Base-by-base conservation (phyloP, 768 basidiomycete species). In the Suillus ampliporus region DNA sequence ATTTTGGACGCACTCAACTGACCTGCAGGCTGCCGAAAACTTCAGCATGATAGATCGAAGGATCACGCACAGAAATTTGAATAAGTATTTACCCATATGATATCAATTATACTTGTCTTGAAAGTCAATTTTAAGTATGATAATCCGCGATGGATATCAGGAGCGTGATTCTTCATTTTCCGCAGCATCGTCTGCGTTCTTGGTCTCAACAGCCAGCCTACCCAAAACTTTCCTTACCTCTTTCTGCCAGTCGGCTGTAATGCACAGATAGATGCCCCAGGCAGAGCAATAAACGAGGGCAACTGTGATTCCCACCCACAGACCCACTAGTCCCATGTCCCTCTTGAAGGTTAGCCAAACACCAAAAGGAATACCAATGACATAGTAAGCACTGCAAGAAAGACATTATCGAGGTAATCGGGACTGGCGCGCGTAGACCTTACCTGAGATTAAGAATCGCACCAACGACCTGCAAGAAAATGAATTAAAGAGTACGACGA, bases 241-340 rank as follows among this genome's bases (percentile, higher is more conserved):
- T 51, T 73, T 73, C 9, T 85, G 70, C 92, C 92, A 94, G 73
- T 94, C 84, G 8, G 90, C 85, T 44, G 76, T 69, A 10, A 90
- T 10, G 61, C 81, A 86, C 8, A 92, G 67, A 67, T 79, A 80
- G 1, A 83, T 80, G 4, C 86, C 85, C 48, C 26, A 50, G 48
- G 5, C 81, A 79, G 74, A 89, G 87, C 15, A 87, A 74, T 56
- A 94, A 19, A 91, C 76, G 26, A 94, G 78, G 1, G 90, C 86
- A 5, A 84, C 71, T 0, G 91, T 91, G 43, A 96, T 77, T 15
- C 95, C 95, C 44, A 90, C 80, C 95, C 95, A 97, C 17, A 97
- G 82, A 0, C 95, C 95, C 21, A 80, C 78, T 14, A 97, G 79
- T 0, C 80, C 86, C 73, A 85, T 80, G 41, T 79, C 73, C 13